Base-by-base conservation (phyloP, 73 alveolate species). In the Paramecium sexaurelia region DNA sequence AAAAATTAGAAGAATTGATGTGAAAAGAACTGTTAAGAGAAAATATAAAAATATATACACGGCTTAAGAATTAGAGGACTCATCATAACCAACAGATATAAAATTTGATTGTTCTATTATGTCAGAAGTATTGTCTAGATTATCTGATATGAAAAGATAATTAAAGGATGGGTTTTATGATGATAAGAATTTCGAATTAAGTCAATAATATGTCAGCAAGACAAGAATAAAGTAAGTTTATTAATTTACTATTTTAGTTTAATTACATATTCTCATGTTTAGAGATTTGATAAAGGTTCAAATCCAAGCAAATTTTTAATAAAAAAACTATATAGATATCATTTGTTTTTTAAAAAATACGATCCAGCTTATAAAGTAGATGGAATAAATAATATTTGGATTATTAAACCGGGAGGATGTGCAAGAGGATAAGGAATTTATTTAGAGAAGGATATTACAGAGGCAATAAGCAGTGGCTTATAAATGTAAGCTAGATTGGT, bases 381-480 rank as follows among this genome's bases (percentile, higher is more conserved):
- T 91, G 98, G 98, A 11, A 29, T 43, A 1, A 15, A 92, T 9
- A 95, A 95, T 69, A 85, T 94, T 9, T 95, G 98, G 97, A 94
- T 95, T 2, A 95, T 95, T n/a, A 95, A 95, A 66, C 98, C 98
- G 11, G 85, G 94, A 20, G 95, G 91, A 11, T 94, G 95, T 75
- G 95, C 98, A 10, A 73, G 97, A 89, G 98, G 98, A 5, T 56
- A 92, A 37, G 98, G 98, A 15, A 94, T 95, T 35, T 89, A 85
- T 71, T 94, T 69, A 55, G 96, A 92, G 29, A 68, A 94, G 36
- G 92, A 61, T 69, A 33, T 86, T 11, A 68, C 85, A 19, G 97
- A 94, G 22, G 92, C 93, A 22, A 36, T 94, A 2, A 85, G 66
- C 13, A 73, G 93, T 75, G 97, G 97, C 3, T 69, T 84, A 85